These are phyloP conservation scores for Candida sanyiensis DNA, from an alignment of 805 yeast genomes.

Conservation along the genomic window DNA sequence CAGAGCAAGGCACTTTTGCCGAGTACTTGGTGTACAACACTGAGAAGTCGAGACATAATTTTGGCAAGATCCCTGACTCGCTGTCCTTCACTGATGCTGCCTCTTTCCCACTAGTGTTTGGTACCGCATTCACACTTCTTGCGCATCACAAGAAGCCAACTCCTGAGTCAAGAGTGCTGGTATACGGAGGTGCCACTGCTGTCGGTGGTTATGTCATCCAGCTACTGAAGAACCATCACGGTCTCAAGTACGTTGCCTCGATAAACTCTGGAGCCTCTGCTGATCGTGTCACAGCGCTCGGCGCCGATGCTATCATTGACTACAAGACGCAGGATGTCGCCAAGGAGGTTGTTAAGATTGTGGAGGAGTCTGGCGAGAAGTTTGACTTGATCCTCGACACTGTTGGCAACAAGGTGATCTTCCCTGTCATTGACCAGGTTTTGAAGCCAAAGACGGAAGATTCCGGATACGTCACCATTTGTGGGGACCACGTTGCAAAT, in stretches of 20 bases:
- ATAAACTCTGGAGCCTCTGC: conserved; percentile 48
- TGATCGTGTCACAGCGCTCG: conserved; percentile 39
- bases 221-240: conserved; percentile 44
- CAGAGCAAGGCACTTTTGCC: conserved; percentile 37
- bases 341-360: conserved; percentile 28
- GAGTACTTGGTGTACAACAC: conserved; percentile 33
- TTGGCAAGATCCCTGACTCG: conserved; percentile 37
- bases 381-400: conserved; percentile 64
- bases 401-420: conserved; percentile 51
- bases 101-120: conserved; percentile 56
- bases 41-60: conserved; percentile 16
- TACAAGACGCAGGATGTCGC: conserved; percentile 44
- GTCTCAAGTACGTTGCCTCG: conserved; percentile 48
- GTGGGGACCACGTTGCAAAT: conserved; percentile 45
- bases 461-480: conserved; percentile 46
- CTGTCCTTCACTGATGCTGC: conserved; percentile 48
- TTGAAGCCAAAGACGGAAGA: conserved; percentile 43
- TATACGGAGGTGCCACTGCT: conserved; percentile 71
- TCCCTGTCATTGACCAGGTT: conserved; percentile 35
- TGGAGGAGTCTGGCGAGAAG: conserved; percentile 30
- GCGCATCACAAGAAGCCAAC: conserved; percentile 31
- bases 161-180: conserved; percentile 44
- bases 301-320: conserved; percentile 56
- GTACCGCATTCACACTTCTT: conserved; percentile 50
- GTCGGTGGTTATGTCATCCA: conserved; percentile 57